Percentiles rank a stretch among this genome's conserved stretches.
Evolutionary conservation across 345 rosid species (phyloP).

Genomic region (Camelina hispida): DNA sequence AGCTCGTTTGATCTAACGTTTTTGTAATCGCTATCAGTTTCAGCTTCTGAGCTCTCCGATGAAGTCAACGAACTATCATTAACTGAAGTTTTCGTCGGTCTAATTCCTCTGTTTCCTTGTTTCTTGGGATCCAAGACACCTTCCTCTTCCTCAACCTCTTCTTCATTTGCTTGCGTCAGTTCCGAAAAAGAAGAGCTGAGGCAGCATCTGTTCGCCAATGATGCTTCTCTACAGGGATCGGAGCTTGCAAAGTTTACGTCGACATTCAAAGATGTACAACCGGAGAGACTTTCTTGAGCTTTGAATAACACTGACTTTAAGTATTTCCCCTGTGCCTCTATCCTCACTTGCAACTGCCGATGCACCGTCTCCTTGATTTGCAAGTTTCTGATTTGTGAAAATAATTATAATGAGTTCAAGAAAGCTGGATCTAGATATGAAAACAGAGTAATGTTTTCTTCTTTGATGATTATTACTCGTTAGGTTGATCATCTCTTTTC

Average conservation of each 20-base stretch:
- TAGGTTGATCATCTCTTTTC: neutral
- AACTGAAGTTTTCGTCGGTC: conserved; percentile 49
- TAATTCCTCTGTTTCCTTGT: conserved; percentile 12
- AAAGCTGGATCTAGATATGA: neutral
- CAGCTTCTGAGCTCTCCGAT: conserved; percentile 62
- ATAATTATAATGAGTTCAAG: neutral
- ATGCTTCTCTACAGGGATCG: conserved; percentile 60
- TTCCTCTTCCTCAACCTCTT: neutral
- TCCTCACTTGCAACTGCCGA: conserved; percentile 69
- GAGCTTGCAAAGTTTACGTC: conserved; percentile 60
- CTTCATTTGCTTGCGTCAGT: conserved; percentile 19
- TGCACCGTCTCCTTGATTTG: conserved; percentile 72
- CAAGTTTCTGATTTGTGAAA: conserved; percentile 48
- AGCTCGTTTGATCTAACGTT: conserved; percentile 46
- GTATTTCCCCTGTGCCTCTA: conserved; percentile 83
- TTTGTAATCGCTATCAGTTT: conserved; percentile 39
- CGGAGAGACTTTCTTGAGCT: conserved; percentile 77
- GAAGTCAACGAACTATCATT: conserved; percentile 73
- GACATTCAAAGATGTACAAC: conserved; percentile 52
- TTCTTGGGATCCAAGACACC: conserved; percentile 21
- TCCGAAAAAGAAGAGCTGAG: conserved; percentile 55
- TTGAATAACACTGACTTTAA: conserved; percentile 73
- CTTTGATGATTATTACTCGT: neutral
- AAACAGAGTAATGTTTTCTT: neutral
- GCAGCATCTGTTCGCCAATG: conserved; percentile 58